Percentiles rank a stretch among this genome's conserved stretches.
Conservation (phyloP, 1,139 yeast species). For the Hyphopichia buzzinii region DNA sequence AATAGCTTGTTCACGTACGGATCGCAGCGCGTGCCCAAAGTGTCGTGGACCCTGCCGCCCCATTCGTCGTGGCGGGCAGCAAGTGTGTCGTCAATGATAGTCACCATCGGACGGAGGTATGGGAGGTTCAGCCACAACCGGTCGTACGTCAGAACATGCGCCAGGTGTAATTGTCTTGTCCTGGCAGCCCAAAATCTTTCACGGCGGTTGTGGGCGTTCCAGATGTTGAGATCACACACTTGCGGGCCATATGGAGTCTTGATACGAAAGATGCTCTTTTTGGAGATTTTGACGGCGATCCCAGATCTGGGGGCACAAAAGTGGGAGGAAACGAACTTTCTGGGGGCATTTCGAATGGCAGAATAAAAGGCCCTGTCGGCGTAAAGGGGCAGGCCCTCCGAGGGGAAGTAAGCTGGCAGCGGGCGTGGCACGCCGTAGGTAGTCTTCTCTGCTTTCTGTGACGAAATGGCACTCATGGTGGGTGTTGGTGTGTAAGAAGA, state of each 20-base stretch:
- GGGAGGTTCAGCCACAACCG: constrained; percentile 66
- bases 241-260: constrained; percentile 70
- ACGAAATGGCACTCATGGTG: constrained; percentile 26
- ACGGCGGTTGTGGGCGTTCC: constrained; percentile 60
- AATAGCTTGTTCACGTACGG: constrained; percentile 65
- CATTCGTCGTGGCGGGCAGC: constrained; percentile 57
- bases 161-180: constrained; percentile 64
- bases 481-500: no score
- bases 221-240: constrained; percentile 65
- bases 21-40: constrained; percentile 67
- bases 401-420: constrained; percentile 57
- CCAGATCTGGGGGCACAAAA: constrained; percentile 55
- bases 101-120: constrained; percentile 58
- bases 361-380: constrained; percentile 50
- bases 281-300: constrained; percentile 59
- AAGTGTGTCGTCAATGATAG: constrained; percentile 61
- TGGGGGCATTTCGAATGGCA: constrained; percentile 41
- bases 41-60: constrained; percentile 67
- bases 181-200: constrained; percentile 71
- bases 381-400: constrained; percentile 49
- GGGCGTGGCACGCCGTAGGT: constrained; percentile 48
- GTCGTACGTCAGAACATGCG: constrained; percentile 62
- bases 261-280: constrained; percentile 55
- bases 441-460: constrained; percentile 40
- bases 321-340: constrained; percentile 33